phyloP scores from a whole-genome alignment of 2,329 filamentous ascomycete species.

The Colletotrichum scovillei region DNA sequence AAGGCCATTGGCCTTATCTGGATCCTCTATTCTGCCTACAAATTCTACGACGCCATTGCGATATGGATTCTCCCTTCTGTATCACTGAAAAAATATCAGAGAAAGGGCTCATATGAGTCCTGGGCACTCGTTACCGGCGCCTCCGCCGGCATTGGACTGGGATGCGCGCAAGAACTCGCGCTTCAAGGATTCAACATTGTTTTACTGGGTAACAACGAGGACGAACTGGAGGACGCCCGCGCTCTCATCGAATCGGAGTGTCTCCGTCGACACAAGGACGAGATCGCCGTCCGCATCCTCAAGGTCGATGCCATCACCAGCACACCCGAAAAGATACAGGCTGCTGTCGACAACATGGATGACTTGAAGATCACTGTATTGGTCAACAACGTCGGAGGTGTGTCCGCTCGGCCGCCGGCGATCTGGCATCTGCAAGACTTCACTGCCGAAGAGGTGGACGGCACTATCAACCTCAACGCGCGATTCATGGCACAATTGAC shows the following conservation, averaged over 20 bases:
- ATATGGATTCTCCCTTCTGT: conserved; percentile 39
- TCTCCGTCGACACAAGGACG: conserved; percentile 39
- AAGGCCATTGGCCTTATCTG: conserved; percentile 37
- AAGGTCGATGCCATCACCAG: conserved; percentile 44
- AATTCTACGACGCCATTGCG: conserved; percentile 33
- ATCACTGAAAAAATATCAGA: conserved; percentile 40
- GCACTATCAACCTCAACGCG: conserved; percentile 45
- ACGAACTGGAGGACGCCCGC: conserved; percentile 43
- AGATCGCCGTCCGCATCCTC: conserved; percentile 42
- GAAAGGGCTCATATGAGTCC: conserved; percentile 36
- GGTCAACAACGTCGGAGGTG: conserved; percentile 48
- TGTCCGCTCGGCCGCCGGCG: conserved; percentile 40
- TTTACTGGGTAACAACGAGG: conserved; percentile 44
- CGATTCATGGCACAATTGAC: conserved; percentile 49
- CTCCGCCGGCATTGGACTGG: conserved; percentile 48
- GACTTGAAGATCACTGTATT: conserved; percentile 44
- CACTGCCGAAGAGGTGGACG: conserved; percentile 43
- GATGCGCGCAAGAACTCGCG: conserved; percentile 46
- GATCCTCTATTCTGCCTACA: conserved; percentile 32
- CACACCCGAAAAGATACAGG: conserved; percentile 41
- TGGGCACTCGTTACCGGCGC: conserved; percentile 49
- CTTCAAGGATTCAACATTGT: conserved; percentile 48
- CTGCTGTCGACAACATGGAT: conserved; percentile 39
- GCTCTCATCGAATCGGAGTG: conserved; percentile 18
- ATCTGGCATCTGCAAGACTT: conserved; percentile 43